Evolutionary conservation across 202 grass and related monocot genomes (phyloP).

Genomic region (Eragrostis tef): DNA sequence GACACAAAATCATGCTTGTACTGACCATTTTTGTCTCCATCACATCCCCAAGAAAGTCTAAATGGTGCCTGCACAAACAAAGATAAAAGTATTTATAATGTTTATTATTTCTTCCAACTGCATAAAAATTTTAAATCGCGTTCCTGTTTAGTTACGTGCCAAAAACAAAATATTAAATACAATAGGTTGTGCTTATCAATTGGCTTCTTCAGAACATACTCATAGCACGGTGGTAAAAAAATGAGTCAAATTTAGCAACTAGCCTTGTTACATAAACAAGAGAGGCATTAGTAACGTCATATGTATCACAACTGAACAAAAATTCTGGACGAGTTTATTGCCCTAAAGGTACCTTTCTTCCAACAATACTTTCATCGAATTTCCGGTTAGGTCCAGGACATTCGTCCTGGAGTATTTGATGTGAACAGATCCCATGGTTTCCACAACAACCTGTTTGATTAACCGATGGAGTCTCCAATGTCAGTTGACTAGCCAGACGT

Average conservation of each 20-base stretch:
- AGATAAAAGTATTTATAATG: not conserved
- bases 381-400: slow-evolving; percentile 54
- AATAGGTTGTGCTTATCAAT: not conserved
- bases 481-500: slow-evolving; percentile 54
- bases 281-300: not conserved
- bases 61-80: slow-evolving; percentile 51
- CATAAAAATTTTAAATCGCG: slow-evolving; percentile 14
- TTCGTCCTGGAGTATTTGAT: slow-evolving; percentile 81
- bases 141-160: not conserved
- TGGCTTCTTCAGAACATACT: not conserved
- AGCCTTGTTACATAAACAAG: slow-evolving; percentile 9
- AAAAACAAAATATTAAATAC: slow-evolving; percentile 1
- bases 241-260: slow-evolving; percentile 34
- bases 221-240: not conserved
- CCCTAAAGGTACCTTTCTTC: slow-evolving; percentile 71
- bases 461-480: slow-evolving; percentile 48
- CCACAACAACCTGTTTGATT: slow-evolving; percentile 78
- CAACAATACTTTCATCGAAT: slow-evolving; percentile 57
- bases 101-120: slow-evolving; percentile 19
- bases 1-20: slow-evolving; percentile 99
- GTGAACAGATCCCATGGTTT: slow-evolving; percentile 93
- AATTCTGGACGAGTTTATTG: slow-evolving; percentile 14
- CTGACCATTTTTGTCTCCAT: slow-evolving; percentile 89
- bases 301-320: not conserved
- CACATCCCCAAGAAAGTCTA: slow-evolving; percentile 96